Evolutionary conservation across 805 yeast species (phyloP).

Genomic region (Ogataea dorogensis): DNA sequence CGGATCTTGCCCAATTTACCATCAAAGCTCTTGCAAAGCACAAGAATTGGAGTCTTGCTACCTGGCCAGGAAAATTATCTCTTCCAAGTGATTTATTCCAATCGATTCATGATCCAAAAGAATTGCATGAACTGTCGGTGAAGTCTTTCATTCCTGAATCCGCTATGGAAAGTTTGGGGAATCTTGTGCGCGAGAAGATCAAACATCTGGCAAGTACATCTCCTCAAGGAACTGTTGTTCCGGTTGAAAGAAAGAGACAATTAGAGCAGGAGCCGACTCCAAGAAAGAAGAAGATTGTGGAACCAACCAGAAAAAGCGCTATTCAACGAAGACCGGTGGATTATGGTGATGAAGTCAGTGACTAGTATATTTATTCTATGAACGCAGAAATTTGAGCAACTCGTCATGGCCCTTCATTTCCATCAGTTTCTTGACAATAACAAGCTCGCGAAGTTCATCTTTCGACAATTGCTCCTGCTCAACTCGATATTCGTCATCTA

Average conservation of each 20-base stretch:
- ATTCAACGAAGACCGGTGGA: conserved; percentile 36
- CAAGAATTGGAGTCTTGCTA: conserved; percentile 66
- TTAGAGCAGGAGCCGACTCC: conserved; percentile 27
- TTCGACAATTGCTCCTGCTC: conserved; percentile 20
- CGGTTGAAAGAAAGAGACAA: conserved; percentile 3
- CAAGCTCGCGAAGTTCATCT: conserved; percentile 50
- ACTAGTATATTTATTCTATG: conserved; percentile 5
- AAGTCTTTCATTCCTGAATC: conserved; percentile 55
- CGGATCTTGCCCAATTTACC: conserved; percentile 71
- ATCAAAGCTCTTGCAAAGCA: conserved; percentile 56
- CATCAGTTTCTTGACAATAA: conserved; percentile 58
- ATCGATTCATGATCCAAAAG: conserved; percentile 55
- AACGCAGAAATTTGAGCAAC: conserved; percentile 55
- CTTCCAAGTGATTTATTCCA: conserved; percentile 68
- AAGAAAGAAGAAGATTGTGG: conserved; percentile 22
- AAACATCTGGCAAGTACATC: conserved; percentile 13
- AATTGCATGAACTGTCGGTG: conserved; percentile 56
- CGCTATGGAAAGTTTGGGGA: conserved; percentile 38
- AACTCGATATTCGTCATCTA: conserved; percentile 22
- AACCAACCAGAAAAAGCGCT: conserved; percentile 44
- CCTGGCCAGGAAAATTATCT: conserved; percentile 79
- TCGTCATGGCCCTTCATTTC: conserved; percentile 68
- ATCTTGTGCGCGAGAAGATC: conserved; percentile 28
- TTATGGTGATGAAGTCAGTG: conserved; percentile 27
- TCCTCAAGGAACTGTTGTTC: conserved; percentile 1